Evolutionary conservation across 139 green algal genomes (phyloP), one percentile per base, ranked within the genome.

Genomic region (Diplosphaera chodatii): DNA sequence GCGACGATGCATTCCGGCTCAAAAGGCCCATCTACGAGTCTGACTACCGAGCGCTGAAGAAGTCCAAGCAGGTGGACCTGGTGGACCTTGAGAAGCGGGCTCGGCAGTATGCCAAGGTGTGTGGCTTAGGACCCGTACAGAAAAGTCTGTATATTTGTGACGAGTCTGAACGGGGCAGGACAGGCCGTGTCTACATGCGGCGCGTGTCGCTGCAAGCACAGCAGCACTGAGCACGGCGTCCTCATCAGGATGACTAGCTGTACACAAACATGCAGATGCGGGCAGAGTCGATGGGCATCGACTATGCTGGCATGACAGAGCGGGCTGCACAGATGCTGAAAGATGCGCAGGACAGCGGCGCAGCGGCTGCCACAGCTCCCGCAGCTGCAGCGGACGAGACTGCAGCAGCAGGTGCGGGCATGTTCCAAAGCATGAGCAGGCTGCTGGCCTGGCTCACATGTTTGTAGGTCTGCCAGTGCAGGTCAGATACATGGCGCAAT

Each of bases 1-100:
- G 91, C 3, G 87, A 96, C 21, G 80, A 92, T 1, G 81, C 88
- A 0, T 97, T 96, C 71, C 55, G 83, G 25, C 34, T 94, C 65
- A 77, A 77, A 30, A 76, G 73, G 4, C 78, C 89, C 0, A 29
- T 91, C 8, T 96, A 90, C 64, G 86, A 77, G 73, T 92, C 85
- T 3, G 83, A 97, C 21, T 78, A 90, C 2, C 68, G 82, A 2
- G 72, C 67, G 25, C 70, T 78, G 25, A 79, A 81, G 29, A 81
- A 89, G 69, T 68, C 68, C 0, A 86, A 88, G 68, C 32, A 82
- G 33, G 75, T 91, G 0, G 80, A 93, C 72, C 68, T 86, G 22
- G 77, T 74, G 31, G 82, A 85, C 22, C 72, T 97, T 55, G 77
- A 87, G 64, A 77, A 77, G 70, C 63, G 73, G 0, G 90, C 91